A percentile compares a stretch with the other conserved stretches of the same genome.
Evolutionary conservation across 1,284 basidiomycete species (phyloP).

Genomic region (Chalciporus sp.): DNA sequence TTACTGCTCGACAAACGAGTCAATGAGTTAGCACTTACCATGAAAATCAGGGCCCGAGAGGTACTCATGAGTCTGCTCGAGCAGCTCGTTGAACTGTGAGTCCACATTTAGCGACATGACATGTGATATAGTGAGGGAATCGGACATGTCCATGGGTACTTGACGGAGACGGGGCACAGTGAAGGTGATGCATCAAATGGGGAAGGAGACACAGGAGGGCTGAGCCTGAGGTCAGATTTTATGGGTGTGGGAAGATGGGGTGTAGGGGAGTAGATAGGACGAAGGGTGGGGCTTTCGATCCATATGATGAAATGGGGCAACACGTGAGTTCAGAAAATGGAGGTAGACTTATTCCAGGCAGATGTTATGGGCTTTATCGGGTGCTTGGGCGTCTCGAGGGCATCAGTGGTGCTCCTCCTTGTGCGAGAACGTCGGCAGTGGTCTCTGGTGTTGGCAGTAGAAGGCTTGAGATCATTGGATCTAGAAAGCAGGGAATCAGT

Average conservation of each 20-base stretch:
- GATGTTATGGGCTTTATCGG: neutral
- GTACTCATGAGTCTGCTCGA: slow-evolving; percentile 69
- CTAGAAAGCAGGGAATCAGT: too few relatives aligned
- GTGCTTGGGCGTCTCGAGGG: slow-evolving; percentile 14
- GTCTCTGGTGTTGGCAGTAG: slow-evolving; percentile 72
- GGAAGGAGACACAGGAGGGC: slow-evolving; percentile 18
- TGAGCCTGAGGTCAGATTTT: slow-evolving; percentile 18
- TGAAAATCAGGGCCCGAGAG: slow-evolving; percentile 76
- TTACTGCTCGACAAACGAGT: too few relatives aligned
- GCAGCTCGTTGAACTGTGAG: slow-evolving; percentile 59
- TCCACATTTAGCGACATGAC: slow-evolving; percentile 38
- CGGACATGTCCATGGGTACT: neutral
- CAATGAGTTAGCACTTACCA: too few relatives aligned
- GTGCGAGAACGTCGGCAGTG: slow-evolving; percentile 65
- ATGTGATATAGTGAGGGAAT: slow-evolving; percentile 27
- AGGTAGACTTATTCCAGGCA: neutral
- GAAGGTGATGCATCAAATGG: slow-evolving; percentile 2
- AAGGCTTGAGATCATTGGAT: slow-evolving; percentile 70
- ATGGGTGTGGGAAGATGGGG: slow-evolving; percentile 23
- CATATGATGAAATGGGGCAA: neutral
- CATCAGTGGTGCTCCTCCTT: slow-evolving; percentile 55
- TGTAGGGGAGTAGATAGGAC: slow-evolving; percentile 20
- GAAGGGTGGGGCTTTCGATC: slow-evolving; percentile 14
- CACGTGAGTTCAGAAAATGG: slow-evolving; percentile 9
- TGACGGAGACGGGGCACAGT: neutral